Conservation (phyloP, 2,329 filamentous ascomycete genomes). For the Bertia moriformis region DNA sequence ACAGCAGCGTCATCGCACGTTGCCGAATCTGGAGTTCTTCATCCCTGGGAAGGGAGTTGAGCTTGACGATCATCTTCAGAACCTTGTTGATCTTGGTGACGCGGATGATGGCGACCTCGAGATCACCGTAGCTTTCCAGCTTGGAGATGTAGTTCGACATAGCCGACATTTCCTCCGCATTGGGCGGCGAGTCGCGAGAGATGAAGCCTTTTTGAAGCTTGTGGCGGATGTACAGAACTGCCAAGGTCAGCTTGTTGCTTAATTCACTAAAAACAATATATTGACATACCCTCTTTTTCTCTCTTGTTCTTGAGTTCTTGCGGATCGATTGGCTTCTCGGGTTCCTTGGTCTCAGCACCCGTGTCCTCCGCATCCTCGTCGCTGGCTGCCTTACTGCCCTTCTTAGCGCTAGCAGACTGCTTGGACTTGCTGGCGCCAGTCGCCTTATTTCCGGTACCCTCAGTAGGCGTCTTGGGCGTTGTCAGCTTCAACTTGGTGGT, state of each 20-base stretch:
- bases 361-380: not conserved
- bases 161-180: conserved; percentile 66
- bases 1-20: conserved; percentile 65
- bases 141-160: conserved; percentile 69
- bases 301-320: conserved; percentile 44
- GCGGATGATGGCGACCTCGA: conserved; percentile 80
- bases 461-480: conserved; percentile 11
- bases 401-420: conserved; percentile 34
- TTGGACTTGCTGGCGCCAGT: conserved; percentile 43
- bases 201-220: conserved; percentile 90
- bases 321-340: conserved; percentile 24
- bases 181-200: conserved; percentile 68
- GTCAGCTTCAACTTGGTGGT: conserved; percentile 41
- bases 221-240: conserved; percentile 86
- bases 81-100: conserved; percentile 98
- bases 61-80: conserved; percentile 81
- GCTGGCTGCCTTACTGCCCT: not conserved
- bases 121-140: conserved; percentile 61
- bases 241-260: conserved; percentile 13
- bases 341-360: conserved; percentile 28
- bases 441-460: conserved; percentile 21
- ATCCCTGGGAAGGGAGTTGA: conserved; percentile 72
- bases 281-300: conserved; percentile 13
- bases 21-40: conserved; percentile 81
- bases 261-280: no score